A percentile compares a stretch with the other conserved stretches of the same genome.
These are phyloP conservation scores for Physaria fendleri DNA, from an alignment of 345 rosid genomes.

Conservation along the genomic window DNA sequence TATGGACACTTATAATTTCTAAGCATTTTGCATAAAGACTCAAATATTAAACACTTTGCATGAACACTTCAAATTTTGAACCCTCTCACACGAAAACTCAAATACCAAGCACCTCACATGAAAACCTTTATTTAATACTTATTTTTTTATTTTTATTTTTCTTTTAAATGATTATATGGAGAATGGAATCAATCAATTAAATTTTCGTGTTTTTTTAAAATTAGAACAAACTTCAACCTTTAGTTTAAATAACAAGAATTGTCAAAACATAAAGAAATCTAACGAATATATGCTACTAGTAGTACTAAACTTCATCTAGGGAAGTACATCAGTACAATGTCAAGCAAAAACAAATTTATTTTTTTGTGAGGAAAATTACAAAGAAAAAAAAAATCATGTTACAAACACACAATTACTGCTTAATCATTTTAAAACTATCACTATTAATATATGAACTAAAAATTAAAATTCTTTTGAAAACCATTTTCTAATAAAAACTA, in stretches of 20 bases:
- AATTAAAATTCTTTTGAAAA: background rate
- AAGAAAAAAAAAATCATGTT: background rate
- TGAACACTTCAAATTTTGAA: too few species aligned
- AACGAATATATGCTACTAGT: background rate
- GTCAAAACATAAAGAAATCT: background rate
- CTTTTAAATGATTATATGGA: too few species aligned
- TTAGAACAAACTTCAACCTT: background rate
- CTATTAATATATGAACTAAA: background rate
- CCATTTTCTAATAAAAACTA: background rate
- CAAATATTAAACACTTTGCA: too few species aligned
- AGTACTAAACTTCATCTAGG: constrained; percentile 2
- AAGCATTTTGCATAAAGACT: too few species aligned
- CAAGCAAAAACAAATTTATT: background rate
- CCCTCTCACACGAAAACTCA: too few species aligned
- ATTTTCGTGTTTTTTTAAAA: background rate
- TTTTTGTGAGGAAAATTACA: background rate
- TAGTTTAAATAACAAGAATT: background rate
- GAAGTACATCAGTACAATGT: constrained; percentile 13
- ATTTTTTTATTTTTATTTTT: too few species aligned
- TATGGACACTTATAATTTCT: too few species aligned
- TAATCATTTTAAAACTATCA: background rate
- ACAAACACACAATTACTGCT: background rate
- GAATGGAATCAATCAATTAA: background rate
- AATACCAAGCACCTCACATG: too few species aligned
- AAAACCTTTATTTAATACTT: too few species aligned